A percentile compares a stretch with the other conserved stretches of the same genome.
phyloP scores from a whole-genome alignment of 164 flowering plant genomes.

The Taxillus chinensis region DNA sequence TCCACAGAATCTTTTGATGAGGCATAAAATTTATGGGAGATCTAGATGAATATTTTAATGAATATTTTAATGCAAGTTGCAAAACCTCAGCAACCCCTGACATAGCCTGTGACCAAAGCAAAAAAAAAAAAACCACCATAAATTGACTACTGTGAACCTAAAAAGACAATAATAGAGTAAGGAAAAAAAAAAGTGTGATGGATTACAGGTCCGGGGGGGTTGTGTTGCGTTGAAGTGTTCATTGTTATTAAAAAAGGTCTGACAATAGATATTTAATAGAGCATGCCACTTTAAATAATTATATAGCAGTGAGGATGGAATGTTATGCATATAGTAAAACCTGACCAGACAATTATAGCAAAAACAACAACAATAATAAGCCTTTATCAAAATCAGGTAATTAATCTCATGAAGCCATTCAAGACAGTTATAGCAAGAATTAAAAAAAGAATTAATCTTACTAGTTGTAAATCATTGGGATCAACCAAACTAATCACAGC shows the following conservation, averaged over 20 bases:
- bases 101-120: conserved; percentile 27
- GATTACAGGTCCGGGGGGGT: neutral
- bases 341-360: too few species aligned
- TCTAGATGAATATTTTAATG: conserved; percentile 55
- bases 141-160: neutral
- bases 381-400: neutral
- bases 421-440: neutral
- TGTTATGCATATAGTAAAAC: too few species aligned
- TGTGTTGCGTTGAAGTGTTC: neutral
- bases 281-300: too few species aligned
- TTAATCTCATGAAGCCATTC: too few species aligned
- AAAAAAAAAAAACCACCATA: neutral
- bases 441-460: conserved; percentile 14
- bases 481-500: conserved; percentile 30
- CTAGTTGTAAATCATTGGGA: conserved; percentile 18
- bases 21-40: conserved; percentile 61
- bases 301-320: too few species aligned
- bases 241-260: neutral
- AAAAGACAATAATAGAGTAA: neutral
- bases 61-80: conserved; percentile 35
- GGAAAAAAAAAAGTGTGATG: neutral
- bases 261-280: too few species aligned
- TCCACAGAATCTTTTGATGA: conserved; percentile 69
- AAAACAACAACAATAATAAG: neutral
- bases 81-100: conserved; percentile 22